These are phyloP conservation scores for Neonectria punicea DNA, from an alignment of 2,329 filamentous ascomycete genomes.

Conservation along the genomic window DNA sequence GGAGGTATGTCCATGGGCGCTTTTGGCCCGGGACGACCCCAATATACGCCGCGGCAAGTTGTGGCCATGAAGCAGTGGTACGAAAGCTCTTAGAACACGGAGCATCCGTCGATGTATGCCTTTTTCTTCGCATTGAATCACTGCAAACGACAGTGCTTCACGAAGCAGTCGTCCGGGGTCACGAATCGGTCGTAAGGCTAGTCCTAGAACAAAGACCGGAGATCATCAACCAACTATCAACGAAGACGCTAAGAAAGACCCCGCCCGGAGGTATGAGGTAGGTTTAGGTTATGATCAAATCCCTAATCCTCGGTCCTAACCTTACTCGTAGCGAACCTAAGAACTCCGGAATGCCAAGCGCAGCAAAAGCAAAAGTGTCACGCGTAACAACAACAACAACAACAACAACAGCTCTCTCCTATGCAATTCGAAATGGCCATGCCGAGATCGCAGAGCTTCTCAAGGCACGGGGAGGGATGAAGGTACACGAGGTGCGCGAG, in stretches of 20 bases:
- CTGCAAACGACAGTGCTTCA: neutral
- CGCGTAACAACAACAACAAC: neutral
- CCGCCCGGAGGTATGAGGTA: neutral
- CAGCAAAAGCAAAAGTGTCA: neutral
- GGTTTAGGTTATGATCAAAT: neutral
- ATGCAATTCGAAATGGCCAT: neutral
- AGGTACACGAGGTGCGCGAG: neutral
- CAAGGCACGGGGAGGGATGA: neutral
- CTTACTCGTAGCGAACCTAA: neutral
- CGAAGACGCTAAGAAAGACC: neutral
- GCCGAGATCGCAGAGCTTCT: neutral
- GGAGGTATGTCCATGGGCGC: too few relatives aligned
- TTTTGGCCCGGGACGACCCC: neutral
- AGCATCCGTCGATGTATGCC: neutral
- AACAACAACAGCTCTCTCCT: slow-evolving; percentile 2
- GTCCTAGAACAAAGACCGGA: neutral
- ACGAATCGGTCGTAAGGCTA: neutral
- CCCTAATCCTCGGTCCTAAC: neutral
- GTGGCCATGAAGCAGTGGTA: neutral
- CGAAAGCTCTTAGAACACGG: neutral
- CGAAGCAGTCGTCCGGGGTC: neutral
- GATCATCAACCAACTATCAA: neutral
- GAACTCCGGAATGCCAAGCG: too few relatives aligned
- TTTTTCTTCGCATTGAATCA: neutral
- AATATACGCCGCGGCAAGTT: neutral